Conservation (phyloP, 768 basidiomycete genomes). For the Agaricus bisporus region DNA sequence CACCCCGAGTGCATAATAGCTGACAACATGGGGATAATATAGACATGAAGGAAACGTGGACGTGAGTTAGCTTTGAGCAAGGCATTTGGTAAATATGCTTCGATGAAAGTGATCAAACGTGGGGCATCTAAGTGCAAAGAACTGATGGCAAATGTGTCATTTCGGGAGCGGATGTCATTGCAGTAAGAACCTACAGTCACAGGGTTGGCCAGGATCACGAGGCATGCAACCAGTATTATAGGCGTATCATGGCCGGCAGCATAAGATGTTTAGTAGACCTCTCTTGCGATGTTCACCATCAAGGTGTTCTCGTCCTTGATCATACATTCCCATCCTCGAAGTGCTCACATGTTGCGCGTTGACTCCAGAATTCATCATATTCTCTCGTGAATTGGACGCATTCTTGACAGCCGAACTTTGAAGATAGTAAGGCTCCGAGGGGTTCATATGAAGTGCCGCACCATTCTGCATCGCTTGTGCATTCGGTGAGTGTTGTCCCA, state of each 20-base stretch:
- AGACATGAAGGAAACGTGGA: slow-evolving; percentile 2
- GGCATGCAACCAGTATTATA: slow-evolving; percentile 21
- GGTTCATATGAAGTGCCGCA: slow-evolving; percentile 40
- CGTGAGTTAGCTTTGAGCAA: slow-evolving; percentile 2
- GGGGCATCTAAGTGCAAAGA: slow-evolving; percentile 9
- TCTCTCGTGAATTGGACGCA: slow-evolving; percentile 45
- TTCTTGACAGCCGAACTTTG: slow-evolving; percentile 44
- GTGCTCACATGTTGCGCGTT: slow-evolving; percentile 28
- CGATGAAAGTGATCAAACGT: background rate
- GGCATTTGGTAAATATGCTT: slow-evolving; percentile 4
- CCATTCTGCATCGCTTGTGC: slow-evolving; percentile 32
- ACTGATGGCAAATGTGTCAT: background rate
- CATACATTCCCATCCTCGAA: slow-evolving; percentile 60
- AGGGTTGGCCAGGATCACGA: background rate
- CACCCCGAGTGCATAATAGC: background rate
- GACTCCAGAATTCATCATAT: slow-evolving; percentile 40
- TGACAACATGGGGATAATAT: slow-evolving; percentile 7
- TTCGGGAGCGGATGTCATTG: background rate
- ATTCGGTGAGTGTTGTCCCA: slow-evolving; percentile 54
- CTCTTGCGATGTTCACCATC: slow-evolving; percentile 57
- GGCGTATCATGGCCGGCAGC: slow-evolving; percentile 53
- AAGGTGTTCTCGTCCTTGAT: slow-evolving; percentile 59
- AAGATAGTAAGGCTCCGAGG: slow-evolving; percentile 67
- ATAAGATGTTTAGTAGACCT: slow-evolving; percentile 60
- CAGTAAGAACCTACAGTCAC: background rate